These are phyloP conservation scores for Aquilaria agallochum DNA, from an alignment of 441 rosid genomes.

Conservation along the genomic window DNA sequence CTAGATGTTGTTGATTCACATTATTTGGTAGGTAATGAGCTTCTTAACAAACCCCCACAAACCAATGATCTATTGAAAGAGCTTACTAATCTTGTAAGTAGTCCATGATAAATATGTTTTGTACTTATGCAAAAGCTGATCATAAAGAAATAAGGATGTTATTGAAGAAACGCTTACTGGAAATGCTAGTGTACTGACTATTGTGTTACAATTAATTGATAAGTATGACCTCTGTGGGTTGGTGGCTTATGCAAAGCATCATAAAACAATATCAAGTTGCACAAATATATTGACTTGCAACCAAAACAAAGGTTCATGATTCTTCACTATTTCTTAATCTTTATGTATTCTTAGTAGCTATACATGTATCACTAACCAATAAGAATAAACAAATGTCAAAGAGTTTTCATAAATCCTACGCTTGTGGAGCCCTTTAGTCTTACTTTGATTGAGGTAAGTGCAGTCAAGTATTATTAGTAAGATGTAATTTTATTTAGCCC, in stretches of 20 bases:
- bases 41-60: conserved; percentile 95
- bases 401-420: conserved; percentile 97
- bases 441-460: conserved; percentile 83
- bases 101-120: conserved; percentile 6
- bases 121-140: conserved; percentile 55
- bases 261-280: conserved; percentile 92
- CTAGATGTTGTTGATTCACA: conserved; percentile 9
- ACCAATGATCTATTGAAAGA: conserved; percentile 87
- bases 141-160: conserved; percentile 91
- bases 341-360: conserved; percentile 4
- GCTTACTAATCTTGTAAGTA: conserved; percentile 89
- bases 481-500: conserved; percentile 4
- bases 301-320: conserved; percentile 70
- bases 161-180: conserved; percentile 82
- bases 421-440: conserved; percentile 97
- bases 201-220: conserved; percentile 81
- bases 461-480: not conserved
- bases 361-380: conserved; percentile 5
- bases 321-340: conserved; percentile 4
- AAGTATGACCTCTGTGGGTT: conserved; percentile 92
- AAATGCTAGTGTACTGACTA: conserved; percentile 80
- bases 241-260: conserved; percentile 98
- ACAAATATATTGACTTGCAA: conserved; percentile 88
- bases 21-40: conserved; percentile 65
- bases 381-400: conserved; percentile 33